Conservation (phyloP, 2,329 filamentous ascomycete genomes). For the Calonectria fujianensis region DNA sequence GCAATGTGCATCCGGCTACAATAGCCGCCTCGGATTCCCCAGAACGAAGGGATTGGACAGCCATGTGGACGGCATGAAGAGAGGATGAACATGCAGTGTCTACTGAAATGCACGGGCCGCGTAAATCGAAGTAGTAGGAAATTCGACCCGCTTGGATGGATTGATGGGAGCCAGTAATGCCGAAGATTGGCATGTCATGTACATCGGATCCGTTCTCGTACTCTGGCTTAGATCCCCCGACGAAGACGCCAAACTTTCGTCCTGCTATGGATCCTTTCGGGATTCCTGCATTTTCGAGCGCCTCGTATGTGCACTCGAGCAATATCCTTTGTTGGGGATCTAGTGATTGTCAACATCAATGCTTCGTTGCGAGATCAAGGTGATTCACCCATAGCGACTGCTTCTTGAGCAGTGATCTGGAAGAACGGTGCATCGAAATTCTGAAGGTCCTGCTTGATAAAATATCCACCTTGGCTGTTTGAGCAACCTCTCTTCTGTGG, state of each 20-base stretch:
- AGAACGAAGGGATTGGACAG: constrained; percentile 54
- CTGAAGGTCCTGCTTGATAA: constrained; percentile 67
- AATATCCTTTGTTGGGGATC: constrained; percentile 73
- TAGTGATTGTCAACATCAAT: constrained; percentile 24
- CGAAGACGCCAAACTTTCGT: constrained; percentile 69
- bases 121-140: constrained; percentile 58
- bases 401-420: constrained; percentile 70
- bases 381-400: constrained; percentile 65
- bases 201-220: constrained; percentile 68
- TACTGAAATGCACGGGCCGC: constrained; percentile 59
- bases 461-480: constrained; percentile 62
- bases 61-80: constrained; percentile 58
- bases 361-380: not conserved
- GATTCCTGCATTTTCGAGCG: constrained; percentile 71
- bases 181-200: constrained; percentile 70
- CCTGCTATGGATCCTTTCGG: constrained; percentile 68
- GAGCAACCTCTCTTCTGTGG: constrained; percentile 64
- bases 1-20: constrained; percentile 58
- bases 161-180: constrained; percentile 69
- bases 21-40: constrained; percentile 62
- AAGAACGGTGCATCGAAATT: constrained; percentile 73
- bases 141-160: constrained; percentile 70
- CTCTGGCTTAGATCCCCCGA: constrained; percentile 68
- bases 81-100: constrained; percentile 61
- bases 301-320: constrained; percentile 73